Percentiles rank a stretch among this genome's conserved stretches.
Conservation (phyloP, 73 alveolate genomes). For the Tetrahymena borealis region DNA sequence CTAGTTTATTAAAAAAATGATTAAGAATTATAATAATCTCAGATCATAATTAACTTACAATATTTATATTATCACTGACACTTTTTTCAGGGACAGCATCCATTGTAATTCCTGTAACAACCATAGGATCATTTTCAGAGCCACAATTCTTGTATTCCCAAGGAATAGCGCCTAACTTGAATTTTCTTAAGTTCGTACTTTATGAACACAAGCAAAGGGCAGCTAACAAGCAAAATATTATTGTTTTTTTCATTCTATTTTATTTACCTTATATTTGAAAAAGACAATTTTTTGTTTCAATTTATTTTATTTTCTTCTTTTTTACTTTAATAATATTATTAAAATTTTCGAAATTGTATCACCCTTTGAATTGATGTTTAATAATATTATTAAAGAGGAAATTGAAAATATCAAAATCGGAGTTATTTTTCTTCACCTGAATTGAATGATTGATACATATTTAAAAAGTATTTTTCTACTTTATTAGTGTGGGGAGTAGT, state of each 20-base stretch:
- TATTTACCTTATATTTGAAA: background rate
- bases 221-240: background rate
- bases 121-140: background rate
- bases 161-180: background rate
- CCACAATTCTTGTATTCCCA: background rate
- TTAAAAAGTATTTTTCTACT: too few relatives aligned
- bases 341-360: background rate
- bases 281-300: background rate
- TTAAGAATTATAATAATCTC: background rate
- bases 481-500: too few relatives aligned
- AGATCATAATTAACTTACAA: background rate
- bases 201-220: background rate
- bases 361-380: background rate
- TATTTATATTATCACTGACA: background rate
- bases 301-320: background rate
- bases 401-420: too few relatives aligned
- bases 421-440: too few relatives aligned
- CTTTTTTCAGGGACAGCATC: background rate
- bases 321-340: background rate
- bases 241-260: background rate
- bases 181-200: background rate
- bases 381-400: background rate
- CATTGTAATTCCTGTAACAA: background rate
- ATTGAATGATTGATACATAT: too few relatives aligned
- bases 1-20: background rate